These are phyloP conservation scores for Ogataea methylovora DNA, from an alignment of 805 yeast genomes.

Conservation along the genomic window DNA sequence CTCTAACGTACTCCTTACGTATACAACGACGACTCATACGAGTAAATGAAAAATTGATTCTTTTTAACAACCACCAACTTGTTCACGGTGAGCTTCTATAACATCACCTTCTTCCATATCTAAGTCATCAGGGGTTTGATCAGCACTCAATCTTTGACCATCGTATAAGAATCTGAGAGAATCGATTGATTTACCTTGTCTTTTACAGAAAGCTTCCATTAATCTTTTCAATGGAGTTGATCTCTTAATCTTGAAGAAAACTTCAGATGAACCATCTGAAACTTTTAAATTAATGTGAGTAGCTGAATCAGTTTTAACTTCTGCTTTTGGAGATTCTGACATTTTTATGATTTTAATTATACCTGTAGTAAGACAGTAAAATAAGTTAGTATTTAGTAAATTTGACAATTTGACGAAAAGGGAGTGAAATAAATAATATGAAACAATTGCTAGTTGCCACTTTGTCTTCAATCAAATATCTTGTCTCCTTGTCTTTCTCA, in stretches of 20 bases:
- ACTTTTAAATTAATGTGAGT: constrained; percentile 92
- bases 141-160: constrained; percentile 83
- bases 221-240: constrained; percentile 88
- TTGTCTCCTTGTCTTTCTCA: too few relatives aligned
- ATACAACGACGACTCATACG: too few relatives aligned
- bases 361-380: too few relatives aligned
- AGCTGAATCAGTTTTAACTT: constrained; percentile 30
- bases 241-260: constrained; percentile 90
- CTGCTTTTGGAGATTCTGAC: constrained; percentile 43
- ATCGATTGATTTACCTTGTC: constrained; percentile 85
- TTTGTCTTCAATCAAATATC: too few relatives aligned
- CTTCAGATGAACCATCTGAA: constrained; percentile 88
- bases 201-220: constrained; percentile 96
- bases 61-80: constrained; percentile 52
- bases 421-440: too few relatives aligned
- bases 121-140: constrained; percentile 86
- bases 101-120: constrained; percentile 95
- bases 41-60: not conserved
- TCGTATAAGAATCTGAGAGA: constrained; percentile 86
- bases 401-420: too few relatives aligned
- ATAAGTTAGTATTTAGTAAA: too few relatives aligned
- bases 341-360: constrained; percentile 7
- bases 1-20: too few relatives aligned
- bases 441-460: too few relatives aligned
- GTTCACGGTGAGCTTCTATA: constrained; percentile 96